Percentiles rank a stretch among this genome's conserved stretches.
Evolutionary conservation across 192 early-diverging fungal genomes (phyloP).

Genomic region (Umbelopsis isabellina): DNA sequence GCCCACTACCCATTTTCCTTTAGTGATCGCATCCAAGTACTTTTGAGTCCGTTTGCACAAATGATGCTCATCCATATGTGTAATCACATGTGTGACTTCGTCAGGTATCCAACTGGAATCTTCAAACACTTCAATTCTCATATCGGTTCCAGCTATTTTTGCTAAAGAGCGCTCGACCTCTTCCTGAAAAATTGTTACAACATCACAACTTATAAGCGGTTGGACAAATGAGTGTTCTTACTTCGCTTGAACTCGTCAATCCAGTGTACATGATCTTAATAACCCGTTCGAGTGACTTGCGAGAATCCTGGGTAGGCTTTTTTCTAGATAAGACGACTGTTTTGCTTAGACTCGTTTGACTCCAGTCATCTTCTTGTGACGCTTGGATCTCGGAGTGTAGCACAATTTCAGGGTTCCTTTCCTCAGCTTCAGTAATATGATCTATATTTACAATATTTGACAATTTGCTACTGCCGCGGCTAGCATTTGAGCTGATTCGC

Average conservation of each 20-base stretch:
- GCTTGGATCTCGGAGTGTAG: too few relatives aligned
- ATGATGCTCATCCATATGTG: conserved; percentile 3
- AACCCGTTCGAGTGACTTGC: too few relatives aligned
- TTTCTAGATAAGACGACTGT: too few relatives aligned
- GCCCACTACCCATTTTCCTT: conserved; percentile 22
- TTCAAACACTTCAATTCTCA: conserved; percentile 21
- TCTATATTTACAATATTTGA: too few relatives aligned
- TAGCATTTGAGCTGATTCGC: neutral
- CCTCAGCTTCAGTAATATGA: too few relatives aligned
- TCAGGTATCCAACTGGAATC: conserved; percentile 9
- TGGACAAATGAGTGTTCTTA: neutral
- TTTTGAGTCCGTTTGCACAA: conserved; percentile 22
- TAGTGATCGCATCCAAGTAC: conserved; percentile 3
- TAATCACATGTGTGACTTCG: conserved; percentile 23
- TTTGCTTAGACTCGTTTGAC: too few relatives aligned
- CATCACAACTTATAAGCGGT: neutral
- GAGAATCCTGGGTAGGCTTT: too few relatives aligned
- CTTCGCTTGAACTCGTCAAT: neutral
- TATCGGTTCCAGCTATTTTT: conserved; percentile 8
- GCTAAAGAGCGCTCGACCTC: neutral
- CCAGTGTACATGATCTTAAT: neutral
- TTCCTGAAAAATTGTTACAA: neutral
- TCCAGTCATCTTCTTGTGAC: too few relatives aligned
- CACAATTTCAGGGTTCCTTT: too few relatives aligned
- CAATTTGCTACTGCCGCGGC: neutral